Evolutionary conservation across 2,329 filamentous ascomycete species (phyloP).

Genomic region (Fusarium falciforme): DNA sequence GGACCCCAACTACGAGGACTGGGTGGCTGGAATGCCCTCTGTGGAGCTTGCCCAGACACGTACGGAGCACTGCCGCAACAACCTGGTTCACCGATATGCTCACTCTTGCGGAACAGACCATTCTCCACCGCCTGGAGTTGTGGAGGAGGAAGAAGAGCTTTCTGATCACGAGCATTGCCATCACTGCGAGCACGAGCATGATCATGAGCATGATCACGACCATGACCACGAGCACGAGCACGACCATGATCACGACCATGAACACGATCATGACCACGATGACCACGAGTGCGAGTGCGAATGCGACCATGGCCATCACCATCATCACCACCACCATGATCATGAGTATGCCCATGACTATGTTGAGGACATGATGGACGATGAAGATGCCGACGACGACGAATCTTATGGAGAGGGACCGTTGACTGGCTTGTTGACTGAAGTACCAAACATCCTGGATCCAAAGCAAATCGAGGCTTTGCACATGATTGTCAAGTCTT

Average conservation of each 20-base stretch:
- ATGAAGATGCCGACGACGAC: slow-evolving; percentile 78
- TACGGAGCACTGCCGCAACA: slow-evolving; percentile 69
- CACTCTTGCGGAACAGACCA: slow-evolving; percentile 57
- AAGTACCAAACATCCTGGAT: slow-evolving; percentile 93
- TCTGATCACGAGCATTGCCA: slow-evolving; percentile 53
- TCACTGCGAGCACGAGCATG: slow-evolving; percentile 48
- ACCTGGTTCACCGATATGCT: slow-evolving; percentile 67
- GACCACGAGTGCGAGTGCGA: slow-evolving; percentile 43
- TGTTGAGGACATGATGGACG: slow-evolving; percentile 69
- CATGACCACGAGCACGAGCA: slow-evolving; percentile 47
- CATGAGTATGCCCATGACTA: slow-evolving; percentile 58
- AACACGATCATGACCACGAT: slow-evolving; percentile 31
- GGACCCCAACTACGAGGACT: slow-evolving; percentile 70
- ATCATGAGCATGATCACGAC: slow-evolving; percentile 48
- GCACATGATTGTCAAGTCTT: slow-evolving; percentile 97
- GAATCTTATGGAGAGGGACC: slow-evolving; percentile 84
- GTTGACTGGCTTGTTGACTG: slow-evolving; percentile 85
- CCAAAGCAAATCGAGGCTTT: slow-evolving; percentile 95
- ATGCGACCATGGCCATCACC: slow-evolving; percentile 39
- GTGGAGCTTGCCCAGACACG: slow-evolving; percentile 69
- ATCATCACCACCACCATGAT: slow-evolving; percentile 49
- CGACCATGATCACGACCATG: slow-evolving; percentile 36
- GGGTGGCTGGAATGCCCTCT: slow-evolving; percentile 69
- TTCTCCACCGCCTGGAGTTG: slow-evolving; percentile 49
- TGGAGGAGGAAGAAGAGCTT: slow-evolving; percentile 48